A percentile compares a stretch with the other conserved stretches of the same genome.
These are phyloP conservation scores for Cercospora zeina DNA, from an alignment of 2,329 filamentous ascomycete genomes.

Conservation along the genomic window DNA sequence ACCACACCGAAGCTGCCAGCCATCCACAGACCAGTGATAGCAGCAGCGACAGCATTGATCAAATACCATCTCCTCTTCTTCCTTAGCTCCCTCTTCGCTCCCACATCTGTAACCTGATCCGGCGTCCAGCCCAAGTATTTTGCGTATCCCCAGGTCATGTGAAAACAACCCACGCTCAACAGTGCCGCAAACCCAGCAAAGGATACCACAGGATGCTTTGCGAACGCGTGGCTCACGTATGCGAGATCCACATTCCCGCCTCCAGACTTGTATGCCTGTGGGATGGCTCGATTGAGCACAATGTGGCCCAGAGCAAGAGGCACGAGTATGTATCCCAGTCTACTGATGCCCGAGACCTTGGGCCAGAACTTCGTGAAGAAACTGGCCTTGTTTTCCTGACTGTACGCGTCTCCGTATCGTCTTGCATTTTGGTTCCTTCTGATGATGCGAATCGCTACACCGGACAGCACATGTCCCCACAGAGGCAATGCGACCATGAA, in stretches of 20 bases:
- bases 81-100: conserved; percentile 52
- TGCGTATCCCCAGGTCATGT: conserved; percentile 83
- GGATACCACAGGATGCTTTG: conserved; percentile 65
- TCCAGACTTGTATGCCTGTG: conserved; percentile 69
- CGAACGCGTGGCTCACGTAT: conserved; percentile 84
- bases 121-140: conserved; percentile 72
- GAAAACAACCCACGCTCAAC: conserved; percentile 67
- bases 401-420: conserved; percentile 70
- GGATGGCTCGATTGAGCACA: conserved; percentile 72
- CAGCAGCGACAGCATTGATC: conserved; percentile 65
- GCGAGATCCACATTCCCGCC: conserved; percentile 83
- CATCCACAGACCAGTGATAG: conserved; percentile 70
- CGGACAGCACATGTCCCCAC: conserved; percentile 72
- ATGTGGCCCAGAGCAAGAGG: conserved; percentile 70
- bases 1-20: conserved; percentile 78
- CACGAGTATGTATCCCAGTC: conserved; percentile 69
- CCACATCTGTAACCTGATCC: conserved; percentile 53
- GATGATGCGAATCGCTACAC: conserved; percentile 73
- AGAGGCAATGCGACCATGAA: conserved; percentile 75
- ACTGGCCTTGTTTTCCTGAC: conserved; percentile 45
- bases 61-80: conserved; percentile 68
- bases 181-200: conserved; percentile 69
- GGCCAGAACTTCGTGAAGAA: conserved; percentile 61
- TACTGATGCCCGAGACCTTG: conserved; percentile 65
- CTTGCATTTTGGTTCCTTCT: conserved; percentile 69